Percentiles rank a stretch among this genome's conserved stretches.
phyloP scores from a whole-genome alignment of 2,329 filamentous ascomycete species.

The Furcasterigmium furcatum region DNA sequence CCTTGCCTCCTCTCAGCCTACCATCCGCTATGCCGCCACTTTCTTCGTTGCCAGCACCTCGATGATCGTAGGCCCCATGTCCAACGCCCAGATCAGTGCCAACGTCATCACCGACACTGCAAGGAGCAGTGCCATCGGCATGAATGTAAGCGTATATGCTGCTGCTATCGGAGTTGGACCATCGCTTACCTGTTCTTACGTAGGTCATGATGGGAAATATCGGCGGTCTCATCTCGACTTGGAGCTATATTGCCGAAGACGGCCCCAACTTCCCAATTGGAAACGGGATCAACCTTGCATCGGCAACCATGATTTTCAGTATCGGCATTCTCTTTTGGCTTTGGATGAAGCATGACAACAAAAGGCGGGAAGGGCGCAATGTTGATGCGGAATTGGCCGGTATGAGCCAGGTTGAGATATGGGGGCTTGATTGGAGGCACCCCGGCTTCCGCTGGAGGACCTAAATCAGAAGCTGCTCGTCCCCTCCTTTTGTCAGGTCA shows the following conservation, averaged over 20 bases:
- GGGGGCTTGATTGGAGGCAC: conserved; percentile 11
- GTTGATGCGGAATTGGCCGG: conserved; percentile 7
- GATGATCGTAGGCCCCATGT: no score
- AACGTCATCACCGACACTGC: conserved; percentile 70
- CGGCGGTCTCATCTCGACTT: conserved; percentile 11
- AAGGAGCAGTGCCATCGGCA: conserved; percentile 57
- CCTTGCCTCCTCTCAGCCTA: no score
- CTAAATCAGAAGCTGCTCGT: no score
- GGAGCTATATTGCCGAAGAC: conserved; percentile 11
- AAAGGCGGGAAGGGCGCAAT: conserved; percentile 7
- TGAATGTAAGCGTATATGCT: no score
- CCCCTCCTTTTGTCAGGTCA: no score
- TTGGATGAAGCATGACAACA: conserved; percentile 13
- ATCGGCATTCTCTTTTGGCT: conserved; percentile 3
- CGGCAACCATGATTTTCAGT: conserved; percentile 3
- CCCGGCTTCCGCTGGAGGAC: no score
- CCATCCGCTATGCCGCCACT: no score
- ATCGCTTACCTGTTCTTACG: no score
- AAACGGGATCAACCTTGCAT: conserved; percentile 10
- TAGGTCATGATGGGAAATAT: conserved; percentile 27
- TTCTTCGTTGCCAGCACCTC: no score
- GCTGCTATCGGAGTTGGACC: no score
- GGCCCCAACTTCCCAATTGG: conserved; percentile 10
- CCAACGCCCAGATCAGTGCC: conserved; percentile 62
- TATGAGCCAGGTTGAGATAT: conserved; percentile 3